Evolutionary conservation across 805 yeast species (phyloP).

Genomic region (Saccharomycopsis amapae): DNA sequence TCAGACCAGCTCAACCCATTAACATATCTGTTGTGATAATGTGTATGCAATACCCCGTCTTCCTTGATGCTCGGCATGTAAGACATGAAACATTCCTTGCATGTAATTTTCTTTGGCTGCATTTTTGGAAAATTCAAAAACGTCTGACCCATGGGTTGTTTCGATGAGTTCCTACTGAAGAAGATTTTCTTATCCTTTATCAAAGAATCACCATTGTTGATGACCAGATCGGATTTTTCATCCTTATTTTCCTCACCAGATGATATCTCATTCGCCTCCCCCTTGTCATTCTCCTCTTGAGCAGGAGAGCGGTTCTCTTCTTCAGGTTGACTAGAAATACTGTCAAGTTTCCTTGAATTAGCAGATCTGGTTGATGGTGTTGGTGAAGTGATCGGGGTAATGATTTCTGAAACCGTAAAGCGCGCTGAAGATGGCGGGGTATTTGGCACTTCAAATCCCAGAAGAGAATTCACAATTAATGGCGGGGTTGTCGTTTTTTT

Average conservation of each 20-base stretch:
- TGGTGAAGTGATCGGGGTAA: constrained; percentile 17
- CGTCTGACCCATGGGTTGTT: neutral
- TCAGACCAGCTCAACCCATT: constrained; percentile 45
- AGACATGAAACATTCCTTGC: constrained; percentile 49
- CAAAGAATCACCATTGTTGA: constrained; percentile 9
- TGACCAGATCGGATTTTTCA: no score
- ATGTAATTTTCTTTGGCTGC: constrained; percentile 26
- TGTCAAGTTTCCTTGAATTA: neutral
- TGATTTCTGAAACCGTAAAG: constrained; percentile 12
- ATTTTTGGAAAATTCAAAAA: constrained; percentile 5
- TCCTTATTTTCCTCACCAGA: no score
- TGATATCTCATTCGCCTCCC: neutral
- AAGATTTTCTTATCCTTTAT: constrained; percentile 18
- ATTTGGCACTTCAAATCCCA: constrained; percentile 11
- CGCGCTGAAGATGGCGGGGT: constrained; percentile 17
- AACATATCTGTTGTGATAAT: constrained; percentile 43
- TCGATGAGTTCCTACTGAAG: neutral
- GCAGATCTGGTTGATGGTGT: constrained; percentile 1
- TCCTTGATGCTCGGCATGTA: constrained; percentile 34
- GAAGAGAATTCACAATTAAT: neutral
- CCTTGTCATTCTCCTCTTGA: neutral
- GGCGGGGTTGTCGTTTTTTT: neutral
- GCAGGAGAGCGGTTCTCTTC: neutral
- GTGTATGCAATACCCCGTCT: constrained; percentile 43
- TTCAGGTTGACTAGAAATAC: neutral